A percentile compares a stretch with the other conserved stretches of the same genome.
Conservation (phyloP, 2,329 filamentous ascomycete genomes). For the Talaromyces sp. region DNA sequence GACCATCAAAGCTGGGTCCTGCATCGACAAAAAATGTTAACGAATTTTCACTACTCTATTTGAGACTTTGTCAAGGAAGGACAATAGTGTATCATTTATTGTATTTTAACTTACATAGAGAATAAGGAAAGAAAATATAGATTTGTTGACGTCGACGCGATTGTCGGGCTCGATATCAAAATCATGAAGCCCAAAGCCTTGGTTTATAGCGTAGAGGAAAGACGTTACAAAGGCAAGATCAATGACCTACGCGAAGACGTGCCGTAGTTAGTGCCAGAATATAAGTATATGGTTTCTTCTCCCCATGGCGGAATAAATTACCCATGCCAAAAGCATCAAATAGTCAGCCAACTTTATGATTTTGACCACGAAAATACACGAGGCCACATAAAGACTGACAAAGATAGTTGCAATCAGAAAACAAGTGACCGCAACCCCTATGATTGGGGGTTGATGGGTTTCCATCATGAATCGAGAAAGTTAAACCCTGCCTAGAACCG, state of each 20-base stretch:
- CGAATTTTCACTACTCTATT: too few relatives aligned
- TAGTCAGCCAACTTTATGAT: constrained; percentile 72
- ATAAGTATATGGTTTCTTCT: too few relatives aligned
- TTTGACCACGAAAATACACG: constrained; percentile 66
- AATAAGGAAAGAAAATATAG: neutral
- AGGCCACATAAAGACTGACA: constrained; percentile 67
- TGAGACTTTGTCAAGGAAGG: too few relatives aligned
- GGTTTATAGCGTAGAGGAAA: neutral
- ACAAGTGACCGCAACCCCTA: constrained; percentile 38
- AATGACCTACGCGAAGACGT: neutral
- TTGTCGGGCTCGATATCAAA: neutral
- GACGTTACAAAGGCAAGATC: neutral
- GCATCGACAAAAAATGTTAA: too few relatives aligned
- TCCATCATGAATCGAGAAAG: neutral
- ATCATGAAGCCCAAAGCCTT: neutral
- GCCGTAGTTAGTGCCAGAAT: too few relatives aligned
- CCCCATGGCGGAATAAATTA: constrained; percentile 19
- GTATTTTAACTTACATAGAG: neutral
- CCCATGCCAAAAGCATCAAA: constrained; percentile 75
- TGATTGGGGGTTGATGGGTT: neutral
- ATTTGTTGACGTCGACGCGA: neutral
- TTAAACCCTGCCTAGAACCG: neutral
- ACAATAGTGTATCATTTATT: too few relatives aligned
- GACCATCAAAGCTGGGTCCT: constrained; percentile 85
- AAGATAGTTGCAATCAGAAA: constrained; percentile 67